A percentile compares a stretch with the other conserved stretches of the same genome.
phyloP scores from a whole-genome alignment of 192 early-diverging fungal species.

The Lobosporangium transversale region DNA sequence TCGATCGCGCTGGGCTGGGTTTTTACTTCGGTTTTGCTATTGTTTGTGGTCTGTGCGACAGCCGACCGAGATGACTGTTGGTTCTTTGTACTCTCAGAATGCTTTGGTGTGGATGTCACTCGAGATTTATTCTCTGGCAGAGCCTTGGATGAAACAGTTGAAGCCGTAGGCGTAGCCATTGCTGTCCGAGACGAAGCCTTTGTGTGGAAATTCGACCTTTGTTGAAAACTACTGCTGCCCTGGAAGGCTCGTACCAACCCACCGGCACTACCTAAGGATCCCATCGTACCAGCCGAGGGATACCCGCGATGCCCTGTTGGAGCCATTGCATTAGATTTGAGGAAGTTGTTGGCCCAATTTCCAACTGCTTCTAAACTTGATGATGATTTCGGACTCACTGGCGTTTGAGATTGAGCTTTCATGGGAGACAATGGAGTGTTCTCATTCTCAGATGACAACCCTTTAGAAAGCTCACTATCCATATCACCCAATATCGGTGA shows the following conservation, averaged over 20 bases:
- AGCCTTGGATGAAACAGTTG: no score
- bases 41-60: no score
- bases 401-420: not conserved
- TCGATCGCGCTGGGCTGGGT: not conserved
- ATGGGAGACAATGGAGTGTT: not conserved
- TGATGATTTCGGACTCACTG: not conserved
- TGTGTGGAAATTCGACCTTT: constrained; percentile 19
- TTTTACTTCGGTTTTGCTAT: no score
- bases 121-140: no score
- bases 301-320: constrained; percentile 25
- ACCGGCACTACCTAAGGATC: constrained; percentile 2
- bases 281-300: constrained; percentile 4
- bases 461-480: not conserved
- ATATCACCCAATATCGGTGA: constrained; percentile 17
- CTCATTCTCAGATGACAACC: not conserved
- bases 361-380: not conserved
- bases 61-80: no score
- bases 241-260: constrained; percentile 16
- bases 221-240: constrained; percentile 14
- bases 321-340: constrained; percentile 8
- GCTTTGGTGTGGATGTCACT: no score
- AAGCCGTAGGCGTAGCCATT: no score
- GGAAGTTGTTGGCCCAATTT: constrained; percentile 14
- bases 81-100: no score
- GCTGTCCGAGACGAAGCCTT: not conserved